phyloP scores from a whole-genome alignment of 345 rosid genomes.

The Eucalyptus caleyi region DNA sequence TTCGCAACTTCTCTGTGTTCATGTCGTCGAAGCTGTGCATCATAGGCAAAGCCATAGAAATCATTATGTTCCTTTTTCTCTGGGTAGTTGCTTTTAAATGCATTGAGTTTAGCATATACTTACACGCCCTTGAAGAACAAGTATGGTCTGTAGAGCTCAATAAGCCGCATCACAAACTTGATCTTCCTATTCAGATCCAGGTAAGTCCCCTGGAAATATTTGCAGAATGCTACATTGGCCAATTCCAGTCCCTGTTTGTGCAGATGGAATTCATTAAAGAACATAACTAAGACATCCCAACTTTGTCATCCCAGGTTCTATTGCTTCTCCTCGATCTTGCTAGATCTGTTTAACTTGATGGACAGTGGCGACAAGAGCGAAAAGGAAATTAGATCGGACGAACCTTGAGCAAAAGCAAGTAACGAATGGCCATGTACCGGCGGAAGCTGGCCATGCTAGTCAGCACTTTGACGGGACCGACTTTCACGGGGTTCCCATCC shows the following conservation, averaged over 20 bases:
- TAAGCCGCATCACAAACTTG: constrained; percentile 45
- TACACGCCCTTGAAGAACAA: constrained; percentile 72
- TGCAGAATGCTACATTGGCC: constrained; percentile 36
- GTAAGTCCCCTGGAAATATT: constrained; percentile 19
- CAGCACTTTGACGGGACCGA: constrained; percentile 28
- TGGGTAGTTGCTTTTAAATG: background rate
- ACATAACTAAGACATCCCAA: background rate
- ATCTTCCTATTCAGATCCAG: constrained; percentile 37
- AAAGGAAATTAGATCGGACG: background rate
- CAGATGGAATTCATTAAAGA: background rate
- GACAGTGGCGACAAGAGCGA: background rate
- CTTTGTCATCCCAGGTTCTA: background rate
- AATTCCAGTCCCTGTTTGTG: constrained; percentile 24
- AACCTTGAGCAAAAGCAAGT: constrained; percentile 58
- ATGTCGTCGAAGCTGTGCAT: constrained; percentile 49
- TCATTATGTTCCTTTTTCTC: background rate
- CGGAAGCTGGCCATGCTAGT: constrained; percentile 63
- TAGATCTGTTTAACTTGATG: background rate
- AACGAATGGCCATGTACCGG: constrained; percentile 57
- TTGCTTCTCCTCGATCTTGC: background rate
- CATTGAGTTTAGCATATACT: background rate
- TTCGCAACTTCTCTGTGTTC: constrained; percentile 35
- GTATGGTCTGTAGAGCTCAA: constrained; percentile 73
- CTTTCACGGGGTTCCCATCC: constrained; percentile 59
- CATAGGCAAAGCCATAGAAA: background rate